Conservation (phyloP, 495 filamentous ascomycete species). For the Sordaria brevicollis region DNA sequence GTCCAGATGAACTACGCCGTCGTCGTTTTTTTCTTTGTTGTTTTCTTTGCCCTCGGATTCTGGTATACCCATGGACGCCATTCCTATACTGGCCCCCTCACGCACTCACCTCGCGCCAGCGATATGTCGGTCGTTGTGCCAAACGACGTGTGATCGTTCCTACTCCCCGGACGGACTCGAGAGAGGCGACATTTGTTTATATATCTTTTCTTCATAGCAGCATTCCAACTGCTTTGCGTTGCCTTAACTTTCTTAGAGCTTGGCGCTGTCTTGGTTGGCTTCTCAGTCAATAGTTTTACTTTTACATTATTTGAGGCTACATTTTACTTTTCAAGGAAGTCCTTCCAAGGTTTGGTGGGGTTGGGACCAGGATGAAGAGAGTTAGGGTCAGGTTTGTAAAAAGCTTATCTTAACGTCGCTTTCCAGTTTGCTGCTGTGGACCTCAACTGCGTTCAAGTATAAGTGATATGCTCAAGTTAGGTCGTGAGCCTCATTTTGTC, state of each 20-base stretch:
- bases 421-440: neutral
- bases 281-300: neutral
- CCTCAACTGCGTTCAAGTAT: neutral
- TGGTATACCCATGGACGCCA: conserved; percentile 39
- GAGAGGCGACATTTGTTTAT: neutral
- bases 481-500: neutral
- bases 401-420: neutral
- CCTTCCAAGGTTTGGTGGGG: neutral
- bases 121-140: neutral
- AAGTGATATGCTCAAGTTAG: neutral
- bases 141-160: neutral
- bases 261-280: neutral
- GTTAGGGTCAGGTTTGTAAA: neutral
- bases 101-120: neutral
- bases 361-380: neutral
- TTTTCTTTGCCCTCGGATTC: conserved; percentile 33
- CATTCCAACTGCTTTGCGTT: neutral
- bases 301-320: neutral
- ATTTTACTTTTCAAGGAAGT: neutral
- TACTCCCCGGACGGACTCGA: neutral
- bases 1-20: conserved; percentile 34
- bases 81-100: conserved; percentile 43
- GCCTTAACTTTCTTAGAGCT: neutral
- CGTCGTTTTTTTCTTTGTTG: conserved; percentile 37
- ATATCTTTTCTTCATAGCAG: neutral